Percentiles rank a stretch among this genome's conserved stretches.
Evolutionary conservation across 306 rosid genomes (phyloP).

Genomic region (Dryas drummondii): DNA sequence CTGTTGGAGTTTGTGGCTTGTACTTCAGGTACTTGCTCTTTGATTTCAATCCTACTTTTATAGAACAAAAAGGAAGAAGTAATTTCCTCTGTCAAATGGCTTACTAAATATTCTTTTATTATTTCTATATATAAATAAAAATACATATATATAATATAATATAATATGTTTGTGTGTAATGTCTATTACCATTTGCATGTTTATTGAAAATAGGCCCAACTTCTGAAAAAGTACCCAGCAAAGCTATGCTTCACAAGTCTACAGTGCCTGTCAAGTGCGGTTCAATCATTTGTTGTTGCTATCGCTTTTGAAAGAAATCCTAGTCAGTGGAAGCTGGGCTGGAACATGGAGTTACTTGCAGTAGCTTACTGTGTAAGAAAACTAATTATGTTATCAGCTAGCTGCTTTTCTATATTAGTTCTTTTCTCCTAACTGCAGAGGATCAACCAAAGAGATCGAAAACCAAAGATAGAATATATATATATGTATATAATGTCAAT

Average conservation of each 20-base stretch:
- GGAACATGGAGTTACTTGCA: conserved; percentile 43
- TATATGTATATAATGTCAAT: too few relatives aligned
- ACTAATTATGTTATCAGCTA: background rate
- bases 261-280: conserved; percentile 44
- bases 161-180: too few relatives aligned
- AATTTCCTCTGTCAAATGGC: too few relatives aligned
- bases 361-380: conserved; percentile 44
- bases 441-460: too few relatives aligned
- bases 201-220: conserved; percentile 33
- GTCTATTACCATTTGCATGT: too few relatives aligned
- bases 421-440: too few relatives aligned
- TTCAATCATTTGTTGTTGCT: conserved; percentile 52
- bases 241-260: conserved; percentile 41
- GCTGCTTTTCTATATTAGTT: background rate
- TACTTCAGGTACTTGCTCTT: conserved; percentile 42
- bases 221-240: conserved; percentile 49
- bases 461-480: too few relatives aligned
- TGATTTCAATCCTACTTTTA: background rate
- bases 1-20: conserved; percentile 54
- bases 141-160: too few relatives aligned
- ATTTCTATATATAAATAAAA: too few relatives aligned
- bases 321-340: conserved; percentile 54
- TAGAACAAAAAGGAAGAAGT: too few relatives aligned
- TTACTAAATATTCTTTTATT: too few relatives aligned
- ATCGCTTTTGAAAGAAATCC: conserved; percentile 52